Percentiles rank a stretch among this genome's conserved stretches.
Conservation (phyloP, 306 rosid species). For the Cicer pinnatifidum region DNA sequence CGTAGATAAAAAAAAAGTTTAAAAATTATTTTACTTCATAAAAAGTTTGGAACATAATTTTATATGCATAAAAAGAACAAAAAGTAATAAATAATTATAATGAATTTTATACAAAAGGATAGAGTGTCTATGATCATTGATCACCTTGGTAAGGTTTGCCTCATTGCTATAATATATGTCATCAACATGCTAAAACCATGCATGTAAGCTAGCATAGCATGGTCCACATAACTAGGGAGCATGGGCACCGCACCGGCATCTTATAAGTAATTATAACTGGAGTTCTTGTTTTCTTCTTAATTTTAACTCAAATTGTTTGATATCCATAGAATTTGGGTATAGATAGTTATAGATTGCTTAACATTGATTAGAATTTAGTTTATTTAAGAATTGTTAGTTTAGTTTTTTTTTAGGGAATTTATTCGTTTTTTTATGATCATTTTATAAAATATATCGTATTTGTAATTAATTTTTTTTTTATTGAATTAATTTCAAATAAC, state of each 20-base stretch:
- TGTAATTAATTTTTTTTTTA: too few species aligned
- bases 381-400: too few species aligned
- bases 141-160: conserved; percentile 3
- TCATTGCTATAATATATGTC: neutral
- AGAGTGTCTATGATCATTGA: conserved; percentile 3
- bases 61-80: neutral
- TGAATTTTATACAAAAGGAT: neutral
- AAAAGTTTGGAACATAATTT: neutral
- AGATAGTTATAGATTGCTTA: too few species aligned
- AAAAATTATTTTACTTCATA: neutral
- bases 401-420: too few species aligned
- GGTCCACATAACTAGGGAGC: conserved; percentile 36
- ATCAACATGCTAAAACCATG: conserved; percentile 7
- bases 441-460: too few species aligned
- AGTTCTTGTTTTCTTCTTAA: neutral
- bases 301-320: too few species aligned
- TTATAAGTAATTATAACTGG: neutral
- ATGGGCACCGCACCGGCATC: conserved; percentile 40
- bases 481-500: too few species aligned
- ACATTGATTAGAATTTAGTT: too few species aligned
- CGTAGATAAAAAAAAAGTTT: neutral
- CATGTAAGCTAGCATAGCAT: conserved; percentile 25
- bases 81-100: conserved; percentile 1
- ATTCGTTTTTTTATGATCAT: too few species aligned
- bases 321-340: too few species aligned